Percentiles rank a stretch among this genome's conserved stretches.
Conservation (phyloP, 2,329 filamentous ascomycete species). For the Aspergillus aculeatinus region DNA sequence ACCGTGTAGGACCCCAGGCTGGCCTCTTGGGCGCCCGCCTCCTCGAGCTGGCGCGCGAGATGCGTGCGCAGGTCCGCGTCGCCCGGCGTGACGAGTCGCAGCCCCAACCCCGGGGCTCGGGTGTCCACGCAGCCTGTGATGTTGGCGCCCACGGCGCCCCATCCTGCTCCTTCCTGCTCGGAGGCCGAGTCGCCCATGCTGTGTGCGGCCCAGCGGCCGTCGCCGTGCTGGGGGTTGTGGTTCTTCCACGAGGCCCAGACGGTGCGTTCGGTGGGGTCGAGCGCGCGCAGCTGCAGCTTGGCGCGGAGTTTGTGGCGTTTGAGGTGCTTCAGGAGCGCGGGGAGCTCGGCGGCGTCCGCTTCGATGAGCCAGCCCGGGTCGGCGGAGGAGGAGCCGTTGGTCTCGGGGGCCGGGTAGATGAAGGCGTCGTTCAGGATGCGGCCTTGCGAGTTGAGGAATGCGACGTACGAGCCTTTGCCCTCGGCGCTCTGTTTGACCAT, state of each 20-base stretch:
- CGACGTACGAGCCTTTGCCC: conserved; percentile 68
- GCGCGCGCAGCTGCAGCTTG: conserved; percentile 67
- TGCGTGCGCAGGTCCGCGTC: conserved; percentile 33
- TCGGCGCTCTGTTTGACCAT: conserved; percentile 52
- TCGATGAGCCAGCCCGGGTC: conserved; percentile 70
- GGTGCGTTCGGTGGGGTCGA: conserved; percentile 63
- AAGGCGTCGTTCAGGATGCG: conserved; percentile 87
- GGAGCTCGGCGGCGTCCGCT: conserved; percentile 68
- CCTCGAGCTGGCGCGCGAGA: conserved; percentile 22
- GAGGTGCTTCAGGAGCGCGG: conserved; percentile 67
- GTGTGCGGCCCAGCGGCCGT: conserved; percentile 40
- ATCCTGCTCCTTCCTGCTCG: conserved; percentile 3
- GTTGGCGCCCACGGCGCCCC: conserved; percentile 20
- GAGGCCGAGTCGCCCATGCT: conserved; percentile 36
- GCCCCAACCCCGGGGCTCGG: conserved; percentile 42
- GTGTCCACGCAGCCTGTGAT: conserved; percentile 40
- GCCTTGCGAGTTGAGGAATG: conserved; percentile 82
- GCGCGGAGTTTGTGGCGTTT: conserved; percentile 82
- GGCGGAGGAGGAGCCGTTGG: conserved; percentile 20
- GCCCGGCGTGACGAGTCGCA: conserved; percentile 39
- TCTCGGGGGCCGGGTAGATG: conserved; percentile 65
- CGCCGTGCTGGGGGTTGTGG: conserved; percentile 19
- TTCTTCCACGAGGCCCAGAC: conserved; percentile 77
- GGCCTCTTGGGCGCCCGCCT: conserved; percentile 48
- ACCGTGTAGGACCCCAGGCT: conserved; percentile 66